These are phyloP conservation scores for Taphrina betulina DNA, from an alignment of 1,139 yeast species.

Conservation along the genomic window DNA sequence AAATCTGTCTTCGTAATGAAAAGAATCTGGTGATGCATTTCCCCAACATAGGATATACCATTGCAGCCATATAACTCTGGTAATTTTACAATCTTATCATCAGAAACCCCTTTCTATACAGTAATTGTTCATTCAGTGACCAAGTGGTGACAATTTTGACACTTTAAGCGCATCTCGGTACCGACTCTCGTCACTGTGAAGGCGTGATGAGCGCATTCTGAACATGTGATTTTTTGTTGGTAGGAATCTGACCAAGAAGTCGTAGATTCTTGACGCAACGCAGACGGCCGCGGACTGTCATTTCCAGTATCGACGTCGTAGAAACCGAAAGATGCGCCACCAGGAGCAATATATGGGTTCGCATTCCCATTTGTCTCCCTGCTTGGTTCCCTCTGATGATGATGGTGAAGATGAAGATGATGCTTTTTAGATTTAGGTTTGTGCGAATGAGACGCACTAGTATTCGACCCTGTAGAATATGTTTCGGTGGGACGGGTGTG, in stretches of 20 bases:
- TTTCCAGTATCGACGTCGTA: slow-evolving; percentile 8
- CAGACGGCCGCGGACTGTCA: neutral
- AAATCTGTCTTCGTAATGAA: slow-evolving; percentile 23
- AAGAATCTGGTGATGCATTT: slow-evolving; percentile 26
- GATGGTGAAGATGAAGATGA: neutral
- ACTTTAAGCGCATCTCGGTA: neutral
- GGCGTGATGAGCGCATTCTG: slow-evolving; percentile 4
- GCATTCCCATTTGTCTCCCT: neutral
- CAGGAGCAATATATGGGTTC: slow-evolving; percentile 4
- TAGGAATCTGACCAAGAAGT: too few relatives aligned
- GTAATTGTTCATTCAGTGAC: too few relatives aligned
- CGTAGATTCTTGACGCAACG: too few relatives aligned
- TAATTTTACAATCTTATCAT: too few relatives aligned
- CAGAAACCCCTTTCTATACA: too few relatives aligned
- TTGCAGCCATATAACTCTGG: neutral
- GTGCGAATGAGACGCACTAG: neutral
- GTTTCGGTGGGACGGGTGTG: neutral
- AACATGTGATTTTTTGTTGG: too few relatives aligned
- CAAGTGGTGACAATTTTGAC: slow-evolving; percentile 14
- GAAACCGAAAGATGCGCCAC: slow-evolving; percentile 14
- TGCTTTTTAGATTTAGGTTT: neutral
- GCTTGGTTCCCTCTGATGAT: neutral
- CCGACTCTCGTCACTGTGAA: slow-evolving; percentile 2
- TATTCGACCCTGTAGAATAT: neutral
- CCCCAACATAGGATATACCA: slow-evolving; percentile 17